Base-by-base conservation (phyloP, 1,284 basidiomycete genomes). In the Clitocybe nebularis region DNA sequence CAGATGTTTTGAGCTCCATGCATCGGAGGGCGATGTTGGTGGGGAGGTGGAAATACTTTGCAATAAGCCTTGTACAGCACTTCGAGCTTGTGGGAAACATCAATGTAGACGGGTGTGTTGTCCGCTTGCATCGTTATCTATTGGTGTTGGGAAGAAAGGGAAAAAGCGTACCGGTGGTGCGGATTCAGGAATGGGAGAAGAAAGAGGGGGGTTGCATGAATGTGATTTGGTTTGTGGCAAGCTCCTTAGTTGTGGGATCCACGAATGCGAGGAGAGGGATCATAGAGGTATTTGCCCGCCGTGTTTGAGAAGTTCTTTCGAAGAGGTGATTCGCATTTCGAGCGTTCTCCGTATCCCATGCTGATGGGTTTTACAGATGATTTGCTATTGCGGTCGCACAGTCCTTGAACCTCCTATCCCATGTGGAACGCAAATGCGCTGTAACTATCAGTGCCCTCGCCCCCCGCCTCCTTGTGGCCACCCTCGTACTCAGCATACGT, bases 281-380 rank as follows among this genome's bases (percentile, higher is more conserved):
- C 93, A 97, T 63, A 79, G 74, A 47, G 89, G 89, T 0, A 64
- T 74, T 0, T 96, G 93, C 58, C 82, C 78, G 2, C 75, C 82
- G 8, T 96, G 93, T 63, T 68, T 94, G 39, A 75, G 82, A 55
- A 92, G 90, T 25, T 84, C 84, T 0, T 97, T 93, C 51, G 91
- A 94, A 42, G 93, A 96, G 76, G 84, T 85, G 48, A 33, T 72
- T 62, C 4, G 11, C 7, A 26, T 32, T 41, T 28, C 25, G n/a
- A n/a, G n/a, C n/a, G n/a, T n/a, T n/a, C n/a, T n/a, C n/a, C n/a
- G n/a, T n/a, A n/a, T n/a, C n/a, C n/a, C n/a, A n/a, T n/a, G n/a
- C n/a, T n/a, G n/a, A n/a, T n/a, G n/a, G n/a, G n/a, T n/a, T n/a
- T n/a, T n/a, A n/a, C 48, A 89, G 81, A 69, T 93, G 49, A 64